These are phyloP conservation scores for Saxophila tyrrhenica DNA, from an alignment of 495 filamentous ascomycete genomes.

Conservation along the genomic window DNA sequence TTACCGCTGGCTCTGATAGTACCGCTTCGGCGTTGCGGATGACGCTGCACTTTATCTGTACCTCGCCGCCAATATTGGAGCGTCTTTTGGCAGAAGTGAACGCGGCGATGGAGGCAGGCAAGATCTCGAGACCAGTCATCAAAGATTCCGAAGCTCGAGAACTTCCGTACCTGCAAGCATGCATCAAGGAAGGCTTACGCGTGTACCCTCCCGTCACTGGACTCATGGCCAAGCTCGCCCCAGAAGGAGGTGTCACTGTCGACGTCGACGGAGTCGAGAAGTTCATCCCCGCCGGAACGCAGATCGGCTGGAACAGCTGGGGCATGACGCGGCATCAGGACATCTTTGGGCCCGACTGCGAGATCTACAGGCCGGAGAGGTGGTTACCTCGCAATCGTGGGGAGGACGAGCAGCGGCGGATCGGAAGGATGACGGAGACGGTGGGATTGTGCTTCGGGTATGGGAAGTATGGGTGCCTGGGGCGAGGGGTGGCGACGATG, in stretches of 20 bases:
- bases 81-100: conserved; percentile 19
- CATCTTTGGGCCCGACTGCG: conserved; percentile 20
- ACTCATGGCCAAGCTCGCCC: conserved; percentile 18
- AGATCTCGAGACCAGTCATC: conserved; percentile 20
- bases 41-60: conserved; percentile 23
- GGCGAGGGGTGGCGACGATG: conserved; percentile 21
- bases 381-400: conserved; percentile 14
- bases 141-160: conserved; percentile 21
- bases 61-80: conserved; percentile 16
- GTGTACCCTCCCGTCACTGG: conserved; percentile 24
- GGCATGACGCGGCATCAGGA: conserved; percentile 18
- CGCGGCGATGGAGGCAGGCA: conserved; percentile 9
- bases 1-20: conserved; percentile 29
- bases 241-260: conserved; percentile 10
- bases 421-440: conserved; percentile 20
- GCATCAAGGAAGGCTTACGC: conserved; percentile 25
- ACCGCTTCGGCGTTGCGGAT: conserved; percentile 24
- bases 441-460: conserved; percentile 21
- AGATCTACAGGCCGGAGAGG: conserved; percentile 22
- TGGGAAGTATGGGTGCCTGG: conserved; percentile 23
- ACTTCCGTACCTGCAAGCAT: conserved; percentile 25
- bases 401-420: conserved; percentile 8
- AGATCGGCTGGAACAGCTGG: conserved; percentile 22
- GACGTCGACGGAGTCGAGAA: conserved; percentile 19
- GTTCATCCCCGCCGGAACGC: conserved; percentile 18